These are phyloP conservation scores for Populus simonii DNA, from an alignment of 345 rosid genomes.

Conservation along the genomic window DNA sequence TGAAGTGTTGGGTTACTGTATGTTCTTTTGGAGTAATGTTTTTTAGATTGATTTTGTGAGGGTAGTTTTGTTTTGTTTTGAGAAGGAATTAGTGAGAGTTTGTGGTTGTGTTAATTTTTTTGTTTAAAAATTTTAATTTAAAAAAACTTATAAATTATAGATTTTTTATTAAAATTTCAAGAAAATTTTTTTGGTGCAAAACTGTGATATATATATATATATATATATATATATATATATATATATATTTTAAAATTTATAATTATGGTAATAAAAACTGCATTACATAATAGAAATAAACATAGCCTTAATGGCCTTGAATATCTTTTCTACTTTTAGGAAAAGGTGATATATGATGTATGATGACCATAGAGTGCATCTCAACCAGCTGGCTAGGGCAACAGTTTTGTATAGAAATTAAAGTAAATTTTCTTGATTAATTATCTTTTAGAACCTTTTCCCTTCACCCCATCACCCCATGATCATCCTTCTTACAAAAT, in stretches of 20 bases:
- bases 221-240: too few species aligned
- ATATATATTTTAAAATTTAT: too few species aligned
- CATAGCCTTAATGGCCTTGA: too few species aligned
- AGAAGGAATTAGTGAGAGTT: not conserved
- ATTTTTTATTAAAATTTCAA: too few species aligned
- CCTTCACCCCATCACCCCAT: not conserved
- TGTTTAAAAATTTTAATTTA: too few species aligned
- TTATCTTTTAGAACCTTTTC: not conserved
- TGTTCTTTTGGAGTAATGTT: conserved; percentile 10
- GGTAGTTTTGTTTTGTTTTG: not conserved
- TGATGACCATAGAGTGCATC: not conserved
- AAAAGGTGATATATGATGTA: not conserved
- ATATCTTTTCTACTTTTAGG: conserved; percentile 10
- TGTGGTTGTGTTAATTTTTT: too few species aligned
- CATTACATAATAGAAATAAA: too few species aligned
- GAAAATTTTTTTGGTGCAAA: too few species aligned
- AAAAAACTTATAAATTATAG: too few species aligned
- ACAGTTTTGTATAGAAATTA: too few species aligned
- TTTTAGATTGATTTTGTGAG: not conserved
- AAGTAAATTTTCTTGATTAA: not conserved
- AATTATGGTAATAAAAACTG: too few species aligned
- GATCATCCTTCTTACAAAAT: not conserved
- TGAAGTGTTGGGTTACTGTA: conserved; percentile 14
- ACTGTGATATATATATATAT: too few species aligned
- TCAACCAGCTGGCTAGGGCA: not conserved